Conservation (phyloP, 2,329 filamentous ascomycete genomes). For the Aspergillus fumigatiaffinis region DNA sequence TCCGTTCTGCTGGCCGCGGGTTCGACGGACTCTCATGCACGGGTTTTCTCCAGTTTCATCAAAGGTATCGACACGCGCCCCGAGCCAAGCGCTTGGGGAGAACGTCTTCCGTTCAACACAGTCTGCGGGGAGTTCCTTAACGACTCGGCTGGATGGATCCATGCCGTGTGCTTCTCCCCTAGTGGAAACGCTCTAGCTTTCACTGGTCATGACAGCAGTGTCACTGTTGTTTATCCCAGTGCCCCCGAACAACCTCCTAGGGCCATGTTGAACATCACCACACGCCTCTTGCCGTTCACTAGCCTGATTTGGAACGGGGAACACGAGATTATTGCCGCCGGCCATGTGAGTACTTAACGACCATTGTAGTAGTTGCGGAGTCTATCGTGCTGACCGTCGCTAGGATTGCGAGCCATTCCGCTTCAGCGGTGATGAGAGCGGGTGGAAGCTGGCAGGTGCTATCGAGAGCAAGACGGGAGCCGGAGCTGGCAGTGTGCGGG, state of each 20-base stretch:
- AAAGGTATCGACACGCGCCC: conserved; percentile 88
- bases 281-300: conserved; percentile 87
- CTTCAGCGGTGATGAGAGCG: conserved; percentile 70
- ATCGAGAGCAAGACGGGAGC: conserved; percentile 69
- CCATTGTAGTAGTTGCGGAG: not conserved
- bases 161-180: conserved; percentile 88
- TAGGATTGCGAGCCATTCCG: conserved; percentile 79
- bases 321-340: conserved; percentile 89
- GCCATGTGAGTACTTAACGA: conserved; percentile 58
- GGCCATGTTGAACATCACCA: conserved; percentile 86
- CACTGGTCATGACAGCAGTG: conserved; percentile 89
- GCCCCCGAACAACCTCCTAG: conserved; percentile 84
- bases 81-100: conserved; percentile 86
- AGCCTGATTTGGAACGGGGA: conserved; percentile 90
- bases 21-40: conserved; percentile 93
- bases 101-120: conserved; percentile 94
- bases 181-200: conserved; percentile 92
- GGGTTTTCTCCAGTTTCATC: conserved; percentile 93
- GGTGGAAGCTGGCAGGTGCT: conserved; percentile 80
- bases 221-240: conserved; percentile 92
- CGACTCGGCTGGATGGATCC: conserved; percentile 94
- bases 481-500: conserved; percentile 59
- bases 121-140: conserved; percentile 96
- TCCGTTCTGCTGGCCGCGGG: conserved; percentile 90
- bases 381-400: not conserved